Evolutionary conservation across 768 basidiomycete species (phyloP).

Genomic region (Suillus luteus): DNA sequence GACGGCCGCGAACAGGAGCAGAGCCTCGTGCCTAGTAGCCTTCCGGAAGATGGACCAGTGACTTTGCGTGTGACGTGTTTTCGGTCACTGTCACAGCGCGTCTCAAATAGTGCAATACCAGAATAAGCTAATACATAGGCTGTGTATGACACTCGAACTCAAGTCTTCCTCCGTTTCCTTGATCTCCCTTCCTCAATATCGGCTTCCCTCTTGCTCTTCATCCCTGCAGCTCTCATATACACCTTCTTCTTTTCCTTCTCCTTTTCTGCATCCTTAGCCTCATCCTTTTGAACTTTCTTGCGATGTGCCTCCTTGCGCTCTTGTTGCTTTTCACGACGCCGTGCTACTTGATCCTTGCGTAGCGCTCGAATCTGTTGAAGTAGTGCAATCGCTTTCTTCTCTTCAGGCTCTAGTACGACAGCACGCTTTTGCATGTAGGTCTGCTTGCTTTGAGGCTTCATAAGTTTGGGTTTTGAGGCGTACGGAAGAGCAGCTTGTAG

Average conservation of each 20-base stretch:
- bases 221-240: constrained; percentile 68
- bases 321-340: constrained; percentile 85
- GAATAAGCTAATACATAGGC: neutral
- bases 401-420: constrained; percentile 93
- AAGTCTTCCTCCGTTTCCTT: constrained; percentile 55
- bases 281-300: constrained; percentile 76
- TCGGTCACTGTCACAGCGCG: constrained; percentile 6
- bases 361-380: constrained; percentile 93
- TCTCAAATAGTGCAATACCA: constrained; percentile 2
- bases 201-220: constrained; percentile 68
- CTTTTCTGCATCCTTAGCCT: constrained; percentile 60
- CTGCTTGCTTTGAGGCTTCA: constrained; percentile 67
- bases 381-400: constrained; percentile 87
- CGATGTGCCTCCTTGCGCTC: constrained; percentile 67
- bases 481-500: constrained; percentile 91
- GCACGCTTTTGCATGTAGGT: constrained; percentile 96
- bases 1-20: constrained; percentile 7
- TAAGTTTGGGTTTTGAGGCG: constrained; percentile 87
- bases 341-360: constrained; percentile 81
- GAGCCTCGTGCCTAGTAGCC: constrained; percentile 7
- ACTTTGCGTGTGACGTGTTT: constrained; percentile 9
- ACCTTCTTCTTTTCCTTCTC: constrained; percentile 79
- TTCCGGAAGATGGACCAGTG: constrained; percentile 5
- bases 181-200: constrained; percentile 59
- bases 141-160: neutral